phyloP scores from a whole-genome alignment of 2,329 filamentous ascomycete species.

The Talaromyces sp. region DNA sequence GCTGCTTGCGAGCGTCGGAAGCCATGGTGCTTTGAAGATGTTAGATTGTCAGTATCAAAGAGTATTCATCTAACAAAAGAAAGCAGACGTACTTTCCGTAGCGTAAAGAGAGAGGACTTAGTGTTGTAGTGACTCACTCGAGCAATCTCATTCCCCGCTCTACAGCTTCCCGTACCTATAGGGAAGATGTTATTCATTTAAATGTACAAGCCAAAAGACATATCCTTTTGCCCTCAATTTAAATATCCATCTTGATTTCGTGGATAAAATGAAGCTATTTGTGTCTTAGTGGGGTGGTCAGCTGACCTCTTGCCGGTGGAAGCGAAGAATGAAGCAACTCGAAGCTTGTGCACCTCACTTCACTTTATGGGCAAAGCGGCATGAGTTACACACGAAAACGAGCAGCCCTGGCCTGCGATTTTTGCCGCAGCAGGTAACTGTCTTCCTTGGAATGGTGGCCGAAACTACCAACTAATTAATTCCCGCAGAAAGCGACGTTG shows the following conservation, averaged over 20 bases:
- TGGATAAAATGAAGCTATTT: background rate
- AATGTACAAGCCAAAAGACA: too few species aligned
- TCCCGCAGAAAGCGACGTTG: constrained; percentile 12
- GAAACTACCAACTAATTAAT: background rate
- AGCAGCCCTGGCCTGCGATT: constrained; percentile 11
- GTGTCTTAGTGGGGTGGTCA: background rate
- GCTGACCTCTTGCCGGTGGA: background rate
- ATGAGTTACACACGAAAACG: constrained; percentile 12
- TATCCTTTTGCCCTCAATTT: background rate
- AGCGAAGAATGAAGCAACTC: background rate
- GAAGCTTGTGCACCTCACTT: background rate
- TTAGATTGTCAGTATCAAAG: too few species aligned
- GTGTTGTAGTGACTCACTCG: too few species aligned
- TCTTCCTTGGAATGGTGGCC: background rate
- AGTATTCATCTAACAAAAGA: too few species aligned
- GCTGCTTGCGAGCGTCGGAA: too few species aligned
- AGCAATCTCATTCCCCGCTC: too few species aligned
- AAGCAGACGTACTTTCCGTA: too few species aligned
- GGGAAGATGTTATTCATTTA: too few species aligned
- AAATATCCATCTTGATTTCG: background rate
- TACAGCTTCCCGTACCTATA: too few species aligned
- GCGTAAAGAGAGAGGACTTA: too few species aligned
- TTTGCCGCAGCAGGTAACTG: constrained; percentile 11
- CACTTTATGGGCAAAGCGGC: background rate
- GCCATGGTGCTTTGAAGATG: too few species aligned